Evolutionary conservation across 345 rosid genomes (phyloP).

Genomic region (Geranium rotundifolium): DNA sequence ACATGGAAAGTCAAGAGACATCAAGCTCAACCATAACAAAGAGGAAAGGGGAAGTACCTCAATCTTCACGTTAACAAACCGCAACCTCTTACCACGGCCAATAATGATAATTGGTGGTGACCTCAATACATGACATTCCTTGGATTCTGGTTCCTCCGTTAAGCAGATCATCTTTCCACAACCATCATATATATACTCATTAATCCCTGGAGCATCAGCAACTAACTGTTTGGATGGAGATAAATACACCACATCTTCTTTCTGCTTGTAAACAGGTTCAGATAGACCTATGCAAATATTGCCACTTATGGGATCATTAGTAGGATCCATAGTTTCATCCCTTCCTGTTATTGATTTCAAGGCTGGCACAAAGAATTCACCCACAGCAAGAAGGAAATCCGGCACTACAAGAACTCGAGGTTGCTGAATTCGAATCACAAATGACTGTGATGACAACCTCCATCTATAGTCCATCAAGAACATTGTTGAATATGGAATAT

Average conservation of each 20-base stretch:
- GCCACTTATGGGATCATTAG: constrained; percentile 76
- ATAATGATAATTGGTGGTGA: constrained; percentile 67
- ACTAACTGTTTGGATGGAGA: constrained; percentile 71
- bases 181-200: constrained; percentile 83
- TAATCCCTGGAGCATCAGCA: constrained; percentile 70
- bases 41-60: constrained; percentile 41
- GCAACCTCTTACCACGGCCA: constrained; percentile 90
- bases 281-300: constrained; percentile 58
- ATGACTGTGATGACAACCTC: constrained; percentile 78
- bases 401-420: constrained; percentile 94
- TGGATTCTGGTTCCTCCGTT: constrained; percentile 42
- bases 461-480: constrained; percentile 92
- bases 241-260: constrained; percentile 68
- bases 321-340: constrained; percentile 84
- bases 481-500: constrained; percentile 71
- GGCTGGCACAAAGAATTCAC: constrained; percentile 92
- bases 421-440: constrained; percentile 81
- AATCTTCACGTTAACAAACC: constrained; percentile 72
- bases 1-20: no score
- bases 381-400: constrained; percentile 88
- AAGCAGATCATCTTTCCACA: constrained; percentile 66
- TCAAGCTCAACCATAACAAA: constrained; percentile 2
- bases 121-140: constrained; percentile 32
- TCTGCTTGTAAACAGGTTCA: constrained; percentile 58
- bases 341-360: constrained; percentile 84